Base-by-base conservation (phyloP, 2,329 filamentous ascomycete genomes). In the Ophiostoma sp. region DNA sequence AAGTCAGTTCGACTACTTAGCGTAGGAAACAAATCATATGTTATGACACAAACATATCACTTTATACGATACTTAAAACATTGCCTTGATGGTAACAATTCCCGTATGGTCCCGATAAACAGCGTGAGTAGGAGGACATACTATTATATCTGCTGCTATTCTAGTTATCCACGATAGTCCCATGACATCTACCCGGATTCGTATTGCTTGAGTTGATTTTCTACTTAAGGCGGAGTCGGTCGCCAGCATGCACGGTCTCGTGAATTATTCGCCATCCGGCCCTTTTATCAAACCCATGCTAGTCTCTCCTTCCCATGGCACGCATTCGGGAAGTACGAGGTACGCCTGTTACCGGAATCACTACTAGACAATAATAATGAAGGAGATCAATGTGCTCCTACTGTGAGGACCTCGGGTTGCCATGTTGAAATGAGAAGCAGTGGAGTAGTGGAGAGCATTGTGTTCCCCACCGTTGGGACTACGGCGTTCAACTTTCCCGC, bases 251-350 rank as follows among this genome's bases (percentile, higher is more conserved):
- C 14, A n/a, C 8, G 58, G 49, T 18, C 38, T 16, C n/a, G 38
- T 62, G 27, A 36, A n/a, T 62, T 7, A 38, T 41, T 55, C 16
- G 49, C 18, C 49, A 62, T 62, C 58, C 58, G 58, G 58, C 58
- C 58, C 58, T 62, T 62, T 62, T 62, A 62, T 41, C 36, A 38
- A n/a, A n/a, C 58, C 58, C 58, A 62, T 62, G 58, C 18, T 27
- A 55, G 45, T 47, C 3, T n/a, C n/a, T 12, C 45, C 12, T 47
- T 47, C 3, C n/a, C 4, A 27, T 27, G 27, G 14, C 45, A 16
- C 45, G n/a, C 45, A 12, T 12, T 38, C 2, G 52, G 18, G 8
- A 58, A 58, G 49, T 55, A 52, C 9, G 2, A 36, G 27, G 16
- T 27, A 7, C 16, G 9, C n/a, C 49, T 5, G 18, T 18, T 52